phyloP scores from a whole-genome alignment of 768 basidiomycete genomes.

The Tylopilus vinaceipallidus region DNA sequence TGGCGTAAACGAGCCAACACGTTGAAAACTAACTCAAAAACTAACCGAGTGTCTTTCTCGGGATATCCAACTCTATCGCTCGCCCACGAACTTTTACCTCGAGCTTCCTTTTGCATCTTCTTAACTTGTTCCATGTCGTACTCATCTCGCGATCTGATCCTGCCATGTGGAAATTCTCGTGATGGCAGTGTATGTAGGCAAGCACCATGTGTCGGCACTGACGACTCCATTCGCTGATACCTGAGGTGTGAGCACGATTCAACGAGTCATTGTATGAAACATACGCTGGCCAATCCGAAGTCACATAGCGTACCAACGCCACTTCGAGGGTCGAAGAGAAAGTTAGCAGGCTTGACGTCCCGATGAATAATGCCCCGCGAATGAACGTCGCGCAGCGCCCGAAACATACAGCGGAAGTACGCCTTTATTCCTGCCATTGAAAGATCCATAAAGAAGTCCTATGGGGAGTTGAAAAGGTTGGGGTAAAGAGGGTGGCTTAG shows the following conservation, averaged over 20 bases:
- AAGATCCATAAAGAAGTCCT: conserved; percentile 79
- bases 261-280: conserved; percentile 24
- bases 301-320: conserved; percentile 88
- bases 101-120: conserved; percentile 57
- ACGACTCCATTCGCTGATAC: conserved; percentile 53
- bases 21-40: conserved; percentile 35
- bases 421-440: conserved; percentile 75
- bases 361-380: conserved; percentile 87
- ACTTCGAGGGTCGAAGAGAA: conserved; percentile 84
- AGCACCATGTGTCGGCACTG: conserved; percentile 43
- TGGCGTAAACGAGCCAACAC: not conserved
- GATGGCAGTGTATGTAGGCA: conserved; percentile 81
- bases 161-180: conserved; percentile 66
- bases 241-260: conserved; percentile 4
- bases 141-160: conserved; percentile 41
- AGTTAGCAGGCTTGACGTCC: conserved; percentile 98
- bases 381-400: conserved; percentile 87
- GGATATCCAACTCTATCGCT: conserved; percentile 78
- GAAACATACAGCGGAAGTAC: conserved; percentile 90
- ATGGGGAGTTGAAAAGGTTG: conserved; percentile 6
- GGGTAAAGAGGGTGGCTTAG: not conserved
- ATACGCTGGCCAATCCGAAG: conserved; percentile 92
- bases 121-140: conserved; percentile 51
- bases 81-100: conserved; percentile 48
- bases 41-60: conserved; percentile 69